phyloP scores from a whole-genome alignment of 2,329 filamentous ascomycete genomes.

The Stachybotrys elegans region DNA sequence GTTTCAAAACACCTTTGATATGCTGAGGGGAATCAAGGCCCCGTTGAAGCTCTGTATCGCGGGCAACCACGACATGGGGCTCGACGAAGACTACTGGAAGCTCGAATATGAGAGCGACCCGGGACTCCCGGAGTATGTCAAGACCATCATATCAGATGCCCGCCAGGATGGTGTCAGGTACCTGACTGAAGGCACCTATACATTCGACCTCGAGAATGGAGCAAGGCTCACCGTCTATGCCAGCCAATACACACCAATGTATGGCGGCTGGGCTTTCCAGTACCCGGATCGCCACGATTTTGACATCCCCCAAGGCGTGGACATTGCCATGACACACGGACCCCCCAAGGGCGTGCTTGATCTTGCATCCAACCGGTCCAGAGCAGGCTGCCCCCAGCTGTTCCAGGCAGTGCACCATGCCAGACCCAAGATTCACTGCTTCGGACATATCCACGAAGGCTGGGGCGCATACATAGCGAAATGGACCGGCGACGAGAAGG shows the following conservation, averaged over 20 bases:
- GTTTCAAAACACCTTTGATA: slow-evolving; percentile 32
- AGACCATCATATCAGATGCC: slow-evolving; percentile 31
- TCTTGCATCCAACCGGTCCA: slow-evolving; percentile 15
- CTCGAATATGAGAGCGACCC: slow-evolving; percentile 5
- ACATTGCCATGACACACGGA: slow-evolving; percentile 51
- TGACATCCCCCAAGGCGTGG: slow-evolving; percentile 26
- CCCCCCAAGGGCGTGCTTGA: slow-evolving; percentile 50
- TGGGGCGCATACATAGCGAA: slow-evolving; percentile 51
- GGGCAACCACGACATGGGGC: slow-evolving; percentile 48
- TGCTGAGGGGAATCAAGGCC: slow-evolving; percentile 37
- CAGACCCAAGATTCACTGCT: slow-evolving; percentile 46
- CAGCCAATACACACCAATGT: slow-evolving; percentile 46
- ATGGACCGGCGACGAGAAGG: slow-evolving; percentile 34
- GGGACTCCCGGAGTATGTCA: slow-evolving; percentile 25
- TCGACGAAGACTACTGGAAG: slow-evolving; percentile 24
- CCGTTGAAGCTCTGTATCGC: slow-evolving; percentile 50
- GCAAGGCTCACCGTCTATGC: slow-evolving; percentile 44
- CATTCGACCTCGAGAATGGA: slow-evolving; percentile 44
- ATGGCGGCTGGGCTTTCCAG: slow-evolving; percentile 44
- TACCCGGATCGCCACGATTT: slow-evolving; percentile 38
- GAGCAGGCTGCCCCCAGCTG: slow-evolving; percentile 38
- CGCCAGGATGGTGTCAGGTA: slow-evolving; percentile 36
- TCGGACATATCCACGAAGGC: slow-evolving; percentile 55
- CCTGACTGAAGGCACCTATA: slow-evolving; percentile 42
- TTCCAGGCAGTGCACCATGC: slow-evolving; percentile 38